Conservation (phyloP, 257 asterid species). For the Euphrasia confusa region DNA sequence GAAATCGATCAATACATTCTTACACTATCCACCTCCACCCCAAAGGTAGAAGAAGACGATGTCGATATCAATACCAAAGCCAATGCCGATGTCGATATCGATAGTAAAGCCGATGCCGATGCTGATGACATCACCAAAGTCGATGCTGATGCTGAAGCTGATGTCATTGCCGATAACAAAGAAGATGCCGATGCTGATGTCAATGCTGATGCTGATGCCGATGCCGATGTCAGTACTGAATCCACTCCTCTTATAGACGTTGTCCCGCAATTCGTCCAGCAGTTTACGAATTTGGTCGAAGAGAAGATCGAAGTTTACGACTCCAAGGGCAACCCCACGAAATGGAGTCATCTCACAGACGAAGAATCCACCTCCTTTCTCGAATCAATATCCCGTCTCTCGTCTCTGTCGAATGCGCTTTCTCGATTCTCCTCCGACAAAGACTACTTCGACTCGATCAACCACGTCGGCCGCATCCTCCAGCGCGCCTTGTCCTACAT, state of each 20-base stretch:
- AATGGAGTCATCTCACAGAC: slow-evolving; percentile 42
- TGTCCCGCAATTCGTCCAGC: slow-evolving; percentile 57
- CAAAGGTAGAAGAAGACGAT: background rate
- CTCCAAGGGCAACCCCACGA: slow-evolving; percentile 34
- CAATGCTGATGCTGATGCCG: background rate
- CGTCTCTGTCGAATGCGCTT: slow-evolving; percentile 36
- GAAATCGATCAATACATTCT: slow-evolving; percentile 60
- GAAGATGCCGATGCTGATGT: no score
- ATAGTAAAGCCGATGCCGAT: background rate
- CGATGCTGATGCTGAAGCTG: background rate
- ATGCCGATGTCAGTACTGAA: slow-evolving; percentile 5
- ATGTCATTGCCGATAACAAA: background rate
- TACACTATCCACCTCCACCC: slow-evolving; percentile 19
- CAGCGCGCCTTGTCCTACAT: slow-evolving; percentile 66
- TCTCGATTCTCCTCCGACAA: slow-evolving; percentile 38
- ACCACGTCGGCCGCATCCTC: slow-evolving; percentile 50
- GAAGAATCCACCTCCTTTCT: slow-evolving; percentile 51
- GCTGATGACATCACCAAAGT: background rate
- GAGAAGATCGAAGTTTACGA: slow-evolving; percentile 55
- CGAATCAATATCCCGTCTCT: slow-evolving; percentile 35
- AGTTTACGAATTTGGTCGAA: slow-evolving; percentile 60
- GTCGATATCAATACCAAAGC: background rate
- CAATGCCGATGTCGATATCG: background rate
- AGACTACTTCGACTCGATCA: slow-evolving; percentile 52
- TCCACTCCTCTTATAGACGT: slow-evolving; percentile 32